Base-by-base conservation (phyloP, 139 green algal species). In the Chloropicon primus region DNA sequence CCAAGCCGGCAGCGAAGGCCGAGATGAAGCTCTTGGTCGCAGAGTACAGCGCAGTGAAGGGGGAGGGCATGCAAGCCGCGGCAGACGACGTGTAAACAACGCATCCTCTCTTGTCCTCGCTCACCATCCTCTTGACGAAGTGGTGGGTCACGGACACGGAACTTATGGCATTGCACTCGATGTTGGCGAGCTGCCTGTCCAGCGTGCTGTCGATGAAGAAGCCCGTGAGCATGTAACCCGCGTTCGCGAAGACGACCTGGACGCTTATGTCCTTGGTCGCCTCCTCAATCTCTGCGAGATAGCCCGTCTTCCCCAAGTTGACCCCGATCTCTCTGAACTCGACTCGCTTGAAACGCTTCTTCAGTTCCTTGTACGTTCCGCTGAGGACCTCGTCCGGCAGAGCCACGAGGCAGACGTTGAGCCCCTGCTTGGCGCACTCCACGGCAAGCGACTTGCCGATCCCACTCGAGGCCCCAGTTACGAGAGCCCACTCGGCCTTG, bases 171-270 rank as follows among this genome's bases (percentile, higher is more conserved):
- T 98, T 98, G 89, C 93, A 97, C 84, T 97, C 91, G 71, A 97
- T 76, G 79, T 97, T 98, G 24, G 84, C 81, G 82, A 90, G 79
- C 24, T 95, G 87, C 27, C 82, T 77, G 5, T 92, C 86, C 21
- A 93, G 76, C 0, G 89, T 71, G 76, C 87, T 94, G 83, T 86
- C 83, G 53, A 92, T 86, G 83, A 97, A 98, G 82, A 98, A 96
- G 26, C 93, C 93, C 2, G 92, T 95, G 2, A 97, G 80, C 74
- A 98, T 90, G 84, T 97, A 98, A 27, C 94, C 94, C 1, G 94
- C 94, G 82, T 98, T 98, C 85, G 83, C 89, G 86, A 97, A 98
- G 1, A 97, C 84, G 2, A 95, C 28, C 81, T 91, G 86, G 24
- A 86, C 72, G 27, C 90, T 72, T 27, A 97, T 93, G 84, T 96